Evolutionary conservation across 2,329 filamentous ascomycete species (phyloP).

Genomic region (Paecilomyces fulvus): DNA sequence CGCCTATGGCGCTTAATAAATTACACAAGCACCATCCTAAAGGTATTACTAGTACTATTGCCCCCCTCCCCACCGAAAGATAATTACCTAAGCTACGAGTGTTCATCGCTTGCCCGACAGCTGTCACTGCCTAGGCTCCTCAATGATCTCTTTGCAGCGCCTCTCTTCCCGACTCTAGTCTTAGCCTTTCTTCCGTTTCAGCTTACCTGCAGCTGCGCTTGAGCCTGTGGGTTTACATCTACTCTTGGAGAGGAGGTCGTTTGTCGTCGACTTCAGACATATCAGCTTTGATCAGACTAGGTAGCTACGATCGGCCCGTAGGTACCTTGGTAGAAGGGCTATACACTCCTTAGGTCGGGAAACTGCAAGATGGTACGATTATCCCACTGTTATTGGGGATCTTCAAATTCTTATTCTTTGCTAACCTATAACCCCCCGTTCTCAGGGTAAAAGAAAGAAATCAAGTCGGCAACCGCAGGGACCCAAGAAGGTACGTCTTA

Average conservation of each 20-base stretch:
- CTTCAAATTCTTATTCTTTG: not conserved
- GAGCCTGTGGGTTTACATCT: not conserved
- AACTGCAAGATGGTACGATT: conserved; percentile 6
- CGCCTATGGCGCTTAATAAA: not conserved
- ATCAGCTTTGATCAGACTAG: not conserved
- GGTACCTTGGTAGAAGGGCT: not conserved
- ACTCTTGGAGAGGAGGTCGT: not conserved
- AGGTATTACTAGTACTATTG: not conserved
- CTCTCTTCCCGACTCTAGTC: not conserved
- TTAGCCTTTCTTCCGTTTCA: not conserved
- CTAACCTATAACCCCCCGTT: not conserved
- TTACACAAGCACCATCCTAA: not conserved
- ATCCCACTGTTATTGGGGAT: not conserved
- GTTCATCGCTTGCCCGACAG: not conserved
- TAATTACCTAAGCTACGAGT: not conserved
- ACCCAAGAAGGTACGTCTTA: conserved; percentile 62
- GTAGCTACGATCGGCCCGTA: not conserved
- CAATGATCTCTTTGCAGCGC: not conserved
- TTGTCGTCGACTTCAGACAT: not conserved
- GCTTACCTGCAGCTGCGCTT: not conserved
- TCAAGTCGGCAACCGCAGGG: conserved; percentile 72
- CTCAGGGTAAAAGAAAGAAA: conserved; percentile 83
- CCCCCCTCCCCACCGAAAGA: not conserved
- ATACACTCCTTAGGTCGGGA: not conserved
- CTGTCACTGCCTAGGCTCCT: not conserved